Percentiles rank a stretch among this genome's conserved stretches.
Conservation (phyloP, 352 stramenopile species). For the Sclerospora graminicola region DNA sequence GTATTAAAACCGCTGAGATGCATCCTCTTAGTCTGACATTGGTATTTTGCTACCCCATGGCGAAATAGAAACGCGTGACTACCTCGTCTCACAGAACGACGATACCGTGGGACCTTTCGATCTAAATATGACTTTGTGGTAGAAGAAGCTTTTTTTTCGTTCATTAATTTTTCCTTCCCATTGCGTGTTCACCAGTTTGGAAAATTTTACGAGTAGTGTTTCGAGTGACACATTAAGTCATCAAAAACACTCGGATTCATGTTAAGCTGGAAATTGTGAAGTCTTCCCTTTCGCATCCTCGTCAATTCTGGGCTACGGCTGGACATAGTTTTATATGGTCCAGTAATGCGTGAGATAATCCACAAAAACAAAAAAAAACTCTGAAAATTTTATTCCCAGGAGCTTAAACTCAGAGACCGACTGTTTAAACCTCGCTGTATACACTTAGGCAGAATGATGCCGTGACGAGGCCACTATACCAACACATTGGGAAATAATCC, state of each 20-base stretch:
- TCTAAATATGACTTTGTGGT: conserved; percentile 16
- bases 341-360: too few species aligned
- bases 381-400: too few species aligned
- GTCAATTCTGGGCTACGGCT: conserved; percentile 43
- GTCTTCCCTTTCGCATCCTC: conserved; percentile 24
- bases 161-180: conserved; percentile 48
- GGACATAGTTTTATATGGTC: conserved; percentile 63
- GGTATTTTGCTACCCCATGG: conserved; percentile 22
- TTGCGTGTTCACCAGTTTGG: conserved; percentile 67
- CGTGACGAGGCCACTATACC: too few species aligned
- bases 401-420: too few species aligned
- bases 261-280: conserved; percentile 47
- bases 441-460: too few species aligned
- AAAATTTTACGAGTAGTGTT: conserved; percentile 74
- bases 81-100: conserved; percentile 30
- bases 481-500: too few species aligned
- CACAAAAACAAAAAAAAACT: too few species aligned
- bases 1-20: conserved; percentile 14
- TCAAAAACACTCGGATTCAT: conserved; percentile 37
- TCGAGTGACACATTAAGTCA: conserved; percentile 61
- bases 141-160: conserved; percentile 39
- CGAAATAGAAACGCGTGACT: conserved; percentile 23
- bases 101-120: conserved; percentile 51
- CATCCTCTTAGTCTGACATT: conserved; percentile 32
- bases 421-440: too few species aligned